A percentile compares a stretch with the other conserved stretches of the same genome.
Conservation (phyloP, 2,329 filamentous ascomycete genomes). For the Venturiaceae sp. region DNA sequence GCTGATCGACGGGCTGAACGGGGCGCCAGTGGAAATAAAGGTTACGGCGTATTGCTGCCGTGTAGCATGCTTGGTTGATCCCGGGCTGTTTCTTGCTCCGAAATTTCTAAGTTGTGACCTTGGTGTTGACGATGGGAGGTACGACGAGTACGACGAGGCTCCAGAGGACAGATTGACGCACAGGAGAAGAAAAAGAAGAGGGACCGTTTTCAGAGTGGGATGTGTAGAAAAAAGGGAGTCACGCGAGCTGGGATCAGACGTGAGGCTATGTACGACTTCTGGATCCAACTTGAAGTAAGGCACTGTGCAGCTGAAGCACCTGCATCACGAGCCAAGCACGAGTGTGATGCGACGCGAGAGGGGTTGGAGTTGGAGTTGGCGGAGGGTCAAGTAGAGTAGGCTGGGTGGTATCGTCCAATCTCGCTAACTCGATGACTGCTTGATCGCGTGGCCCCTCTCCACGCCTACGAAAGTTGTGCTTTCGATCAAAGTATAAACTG, state of each 20-base stretch:
- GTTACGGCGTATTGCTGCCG: slow-evolving; percentile 10
- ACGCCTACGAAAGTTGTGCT: too few relatives aligned
- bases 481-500: too few relatives aligned
- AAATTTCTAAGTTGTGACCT: neutral
- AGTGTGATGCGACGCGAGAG: neutral
- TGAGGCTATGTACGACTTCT: neutral
- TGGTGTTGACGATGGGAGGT: neutral
- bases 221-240: neutral
- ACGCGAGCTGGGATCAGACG: neutral
- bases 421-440: neutral
- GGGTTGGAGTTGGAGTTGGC: too few relatives aligned
- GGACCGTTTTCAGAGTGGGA: neutral
- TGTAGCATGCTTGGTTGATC: slow-evolving; percentile 2
- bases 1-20: neutral
- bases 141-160: neutral
- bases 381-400: neutral
- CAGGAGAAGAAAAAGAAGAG: neutral
- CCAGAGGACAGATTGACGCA: neutral
- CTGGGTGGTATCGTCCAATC: neutral
- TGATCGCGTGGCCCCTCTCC: neutral
- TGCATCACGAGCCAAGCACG: neutral
- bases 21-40: slow-evolving; percentile 1
- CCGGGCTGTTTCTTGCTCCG: neutral
- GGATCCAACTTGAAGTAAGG: neutral
- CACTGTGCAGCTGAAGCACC: neutral